phyloP scores from a whole-genome alignment of 306 rosid genomes.

The Aeschynomene evenia region DNA sequence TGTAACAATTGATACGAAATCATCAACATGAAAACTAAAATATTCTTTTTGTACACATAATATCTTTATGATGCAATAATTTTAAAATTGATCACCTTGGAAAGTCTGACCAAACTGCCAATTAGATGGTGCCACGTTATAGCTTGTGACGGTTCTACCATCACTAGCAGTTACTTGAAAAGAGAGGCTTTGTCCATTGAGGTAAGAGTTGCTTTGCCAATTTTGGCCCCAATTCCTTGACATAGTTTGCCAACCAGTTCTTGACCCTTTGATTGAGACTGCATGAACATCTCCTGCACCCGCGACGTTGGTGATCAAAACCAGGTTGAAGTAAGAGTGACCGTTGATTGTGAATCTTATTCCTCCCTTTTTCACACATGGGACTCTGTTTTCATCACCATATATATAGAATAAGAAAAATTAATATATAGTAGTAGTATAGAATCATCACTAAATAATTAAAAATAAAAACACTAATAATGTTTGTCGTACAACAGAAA shows the following conservation, averaged over 20 bases:
- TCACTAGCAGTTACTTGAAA: slow-evolving; percentile 40
- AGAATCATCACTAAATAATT: no score
- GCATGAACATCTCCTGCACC: slow-evolving; percentile 54
- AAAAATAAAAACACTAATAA: no score
- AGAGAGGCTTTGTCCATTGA: slow-evolving; percentile 44
- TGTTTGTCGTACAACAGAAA: no score
- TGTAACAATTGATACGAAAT: no score
- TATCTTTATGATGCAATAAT: no score
- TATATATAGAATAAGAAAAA: no score
- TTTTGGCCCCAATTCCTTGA: slow-evolving; percentile 48
- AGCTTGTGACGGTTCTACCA: slow-evolving; percentile 23
- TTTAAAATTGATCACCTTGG: slow-evolving; percentile 31
- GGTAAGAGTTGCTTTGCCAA: slow-evolving; percentile 43
- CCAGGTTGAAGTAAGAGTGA: slow-evolving; percentile 42
- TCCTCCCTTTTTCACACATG: slow-evolving; percentile 44
- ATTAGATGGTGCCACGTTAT: slow-evolving; percentile 35
- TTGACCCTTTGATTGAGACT: slow-evolving; percentile 54
- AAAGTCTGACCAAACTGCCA: slow-evolving; percentile 49
- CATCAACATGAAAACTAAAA: no score
- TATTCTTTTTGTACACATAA: no score
- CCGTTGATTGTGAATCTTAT: slow-evolving; percentile 45
- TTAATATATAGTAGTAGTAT: no score
- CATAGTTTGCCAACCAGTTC: slow-evolving; percentile 34
- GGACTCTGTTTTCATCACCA: slow-evolving; percentile 17
- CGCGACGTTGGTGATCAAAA: slow-evolving; percentile 41